Evolutionary conservation across 129 eudicot species (phyloP).

Genomic region (Glebionis coronaria): DNA sequence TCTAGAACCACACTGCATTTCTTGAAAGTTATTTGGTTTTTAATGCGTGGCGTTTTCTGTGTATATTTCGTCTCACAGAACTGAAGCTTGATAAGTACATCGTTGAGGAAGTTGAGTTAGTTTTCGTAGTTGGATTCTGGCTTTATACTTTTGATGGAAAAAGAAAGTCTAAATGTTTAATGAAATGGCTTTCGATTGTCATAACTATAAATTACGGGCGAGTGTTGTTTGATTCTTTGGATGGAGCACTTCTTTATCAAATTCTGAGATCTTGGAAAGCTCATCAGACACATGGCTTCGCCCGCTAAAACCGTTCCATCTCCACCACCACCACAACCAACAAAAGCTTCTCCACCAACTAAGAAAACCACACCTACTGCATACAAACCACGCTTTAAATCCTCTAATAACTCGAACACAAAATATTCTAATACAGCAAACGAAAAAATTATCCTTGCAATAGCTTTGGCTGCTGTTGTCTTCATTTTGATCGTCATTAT

Average conservation of each 20-base stretch:
- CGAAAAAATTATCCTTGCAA: constrained; percentile 24
- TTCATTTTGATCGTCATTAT: constrained; percentile 23
- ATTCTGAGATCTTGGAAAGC: constrained; percentile 14
- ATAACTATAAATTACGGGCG: neutral
- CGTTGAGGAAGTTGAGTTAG: neutral
- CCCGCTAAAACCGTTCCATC: constrained; percentile 20
- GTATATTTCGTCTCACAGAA: neutral
- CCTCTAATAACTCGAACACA: constrained; percentile 15
- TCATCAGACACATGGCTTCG: constrained; percentile 17
- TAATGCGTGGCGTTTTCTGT: neutral
- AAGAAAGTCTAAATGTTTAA: constrained; percentile 1
- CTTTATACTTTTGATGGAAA: neutral
- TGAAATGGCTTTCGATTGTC: constrained; percentile 5
- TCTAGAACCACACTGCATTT: constrained; percentile 1
- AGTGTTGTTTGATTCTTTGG: neutral
- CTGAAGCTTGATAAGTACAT: neutral
- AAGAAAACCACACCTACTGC: constrained; percentile 24
- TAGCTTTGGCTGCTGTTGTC: constrained; percentile 27
- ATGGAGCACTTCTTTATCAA: constrained; percentile 5
- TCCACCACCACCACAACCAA: constrained; percentile 25
- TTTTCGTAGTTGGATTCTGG: neutral
- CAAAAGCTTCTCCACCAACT: constrained; percentile 6
- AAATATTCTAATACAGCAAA: constrained; percentile 19
- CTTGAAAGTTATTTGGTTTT: constrained; percentile 3
- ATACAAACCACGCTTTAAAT: constrained; percentile 9